Percentiles rank a stretch among this genome's conserved stretches.
Evolutionary conservation across 176 grass and related monocot genomes (phyloP).

Genomic region (Triticum urartu): DNA sequence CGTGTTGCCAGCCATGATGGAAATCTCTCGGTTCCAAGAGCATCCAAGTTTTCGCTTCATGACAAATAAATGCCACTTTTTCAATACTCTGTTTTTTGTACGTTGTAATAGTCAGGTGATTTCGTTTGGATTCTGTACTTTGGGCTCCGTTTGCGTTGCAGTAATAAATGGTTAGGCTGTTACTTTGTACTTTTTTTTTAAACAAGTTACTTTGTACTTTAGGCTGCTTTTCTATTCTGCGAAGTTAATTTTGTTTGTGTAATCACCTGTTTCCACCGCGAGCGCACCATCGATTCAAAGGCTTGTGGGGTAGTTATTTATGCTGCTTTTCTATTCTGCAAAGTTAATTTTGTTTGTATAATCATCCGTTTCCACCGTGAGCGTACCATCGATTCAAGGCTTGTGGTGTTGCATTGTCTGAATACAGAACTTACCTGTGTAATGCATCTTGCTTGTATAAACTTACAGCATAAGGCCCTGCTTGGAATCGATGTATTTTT

Average conservation of each 20-base stretch:
- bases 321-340: not conserved
- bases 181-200: not conserved
- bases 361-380: not conserved
- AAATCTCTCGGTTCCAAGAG: not conserved
- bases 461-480: not conserved
- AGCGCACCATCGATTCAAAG: no score
- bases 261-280: no score
- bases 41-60: not conserved
- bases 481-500: no score
- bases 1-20: not conserved
- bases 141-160: not conserved
- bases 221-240: no score
- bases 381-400: not conserved
- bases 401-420: not conserved
- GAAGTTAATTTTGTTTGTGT: no score
- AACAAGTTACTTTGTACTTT: no score
- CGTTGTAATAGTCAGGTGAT: not conserved
- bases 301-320: not conserved
- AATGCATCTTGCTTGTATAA: not conserved
- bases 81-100: not conserved
- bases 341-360: not conserved
- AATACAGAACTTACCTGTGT: not conserved
- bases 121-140: not conserved
- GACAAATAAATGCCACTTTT: slow-evolving; percentile 30
- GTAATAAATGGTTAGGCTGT: not conserved